phyloP scores from a whole-genome alignment of 768 basidiomycete genomes.

The Rubroboletus satanas region DNA sequence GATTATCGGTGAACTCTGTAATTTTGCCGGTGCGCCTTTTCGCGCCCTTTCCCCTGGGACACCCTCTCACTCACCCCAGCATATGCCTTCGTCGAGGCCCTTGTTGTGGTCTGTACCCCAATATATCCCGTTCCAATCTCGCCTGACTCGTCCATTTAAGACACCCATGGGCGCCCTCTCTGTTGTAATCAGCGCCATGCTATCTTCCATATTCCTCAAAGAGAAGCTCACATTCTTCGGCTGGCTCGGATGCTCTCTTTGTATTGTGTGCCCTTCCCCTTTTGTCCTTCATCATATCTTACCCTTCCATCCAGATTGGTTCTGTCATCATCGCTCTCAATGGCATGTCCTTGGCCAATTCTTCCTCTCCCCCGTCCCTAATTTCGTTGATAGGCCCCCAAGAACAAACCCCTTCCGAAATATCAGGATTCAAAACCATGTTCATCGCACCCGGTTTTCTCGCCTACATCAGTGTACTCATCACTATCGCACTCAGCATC shows the following conservation, averaged over 20 bases:
- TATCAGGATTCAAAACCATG: slow-evolving; percentile 66
- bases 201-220: slow-evolving; percentile 90
- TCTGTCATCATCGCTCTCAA: slow-evolving; percentile 90
- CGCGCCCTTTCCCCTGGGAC: not conserved
- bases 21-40: slow-evolving; percentile 65
- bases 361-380: not conserved
- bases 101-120: slow-evolving; percentile 72
- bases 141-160: slow-evolving; percentile 31
- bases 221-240: slow-evolving; percentile 94
- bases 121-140: not conserved
- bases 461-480: slow-evolving; percentile 59
- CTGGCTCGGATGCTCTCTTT: slow-evolving; percentile 90
- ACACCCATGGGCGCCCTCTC: slow-evolving; percentile 95
- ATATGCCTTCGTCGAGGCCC: slow-evolving; percentile 88
- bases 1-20: slow-evolving; percentile 87
- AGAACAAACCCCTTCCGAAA: slow-evolving; percentile 67
- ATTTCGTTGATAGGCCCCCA: slow-evolving; percentile 48
- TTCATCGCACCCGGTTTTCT: slow-evolving; percentile 86
- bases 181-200: slow-evolving; percentile 90
- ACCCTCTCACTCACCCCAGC: slow-evolving; percentile 36
- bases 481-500: slow-evolving; percentile 61
- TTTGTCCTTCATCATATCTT: not conserved
- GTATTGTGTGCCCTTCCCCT: slow-evolving; percentile 61
- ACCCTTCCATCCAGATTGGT: slow-evolving; percentile 51
- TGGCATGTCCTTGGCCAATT: slow-evolving; percentile 37